phyloP scores from a whole-genome alignment of 805 yeast genomes.

The Scheffersomyces lignosus region DNA sequence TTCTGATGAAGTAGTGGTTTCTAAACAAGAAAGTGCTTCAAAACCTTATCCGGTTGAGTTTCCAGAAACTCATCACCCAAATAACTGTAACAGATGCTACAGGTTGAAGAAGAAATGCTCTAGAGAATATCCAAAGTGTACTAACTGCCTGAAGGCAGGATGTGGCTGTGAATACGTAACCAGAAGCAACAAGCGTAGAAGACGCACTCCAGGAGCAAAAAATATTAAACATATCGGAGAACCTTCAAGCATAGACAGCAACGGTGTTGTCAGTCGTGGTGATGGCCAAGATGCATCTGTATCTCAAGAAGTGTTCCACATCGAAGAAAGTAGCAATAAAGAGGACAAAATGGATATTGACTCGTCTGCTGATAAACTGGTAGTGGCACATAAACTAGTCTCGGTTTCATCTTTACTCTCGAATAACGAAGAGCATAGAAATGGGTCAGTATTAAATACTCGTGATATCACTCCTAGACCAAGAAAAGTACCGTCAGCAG shows the following conservation, averaged over 20 bases:
- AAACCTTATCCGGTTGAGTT: conserved; percentile 5
- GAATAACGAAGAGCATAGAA: neutral
- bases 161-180: conserved; percentile 38
- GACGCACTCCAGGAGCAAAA: no score
- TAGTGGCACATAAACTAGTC: conserved; percentile 18
- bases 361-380: conserved; percentile 2
- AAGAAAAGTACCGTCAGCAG: conserved; percentile 6
- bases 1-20: neutral
- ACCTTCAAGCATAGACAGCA: neutral
- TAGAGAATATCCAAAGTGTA: conserved; percentile 38
- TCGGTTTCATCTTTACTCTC: conserved; percentile 23
- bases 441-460: neutral
- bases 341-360: conserved; percentile 2
- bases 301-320: conserved; percentile 6
- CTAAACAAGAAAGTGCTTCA: neutral
- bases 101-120: conserved; percentile 43
- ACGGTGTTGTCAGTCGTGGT: neutral
- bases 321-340: conserved; percentile 3
- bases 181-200: conserved; percentile 28
- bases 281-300: conserved; percentile 1
- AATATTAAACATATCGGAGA: neutral
- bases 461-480: neutral
- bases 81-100: conserved; percentile 42
- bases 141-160: conserved; percentile 35
- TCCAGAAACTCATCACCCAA: conserved; percentile 30